Evolutionary conservation across 2,329 filamentous ascomycete species (phyloP), one percentile per base, ranked within the genome.

Genomic region (Phaeosphaeria sp.): DNA sequence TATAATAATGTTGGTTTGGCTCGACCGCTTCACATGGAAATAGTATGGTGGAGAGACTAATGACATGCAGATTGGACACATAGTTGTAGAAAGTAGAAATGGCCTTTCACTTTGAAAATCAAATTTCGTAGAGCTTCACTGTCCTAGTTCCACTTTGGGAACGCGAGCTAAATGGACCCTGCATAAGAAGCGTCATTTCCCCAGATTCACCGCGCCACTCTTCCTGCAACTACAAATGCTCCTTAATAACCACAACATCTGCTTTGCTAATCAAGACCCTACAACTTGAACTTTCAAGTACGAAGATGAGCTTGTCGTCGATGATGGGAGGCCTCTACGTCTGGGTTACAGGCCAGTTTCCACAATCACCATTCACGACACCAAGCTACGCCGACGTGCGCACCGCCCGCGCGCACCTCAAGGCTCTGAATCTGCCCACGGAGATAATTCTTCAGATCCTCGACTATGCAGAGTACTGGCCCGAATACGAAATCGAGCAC

Each of bases 401-500:
- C 47, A 57, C 58, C 24, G 63, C 59, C 6, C 67, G 73, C 20
- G 64, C 63, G 0, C 54, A 69, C 5, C 64, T 75, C 20, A 63
- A 66, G 18, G 24, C 55, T 1, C 55, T 68, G 6, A 57, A 60
- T 7, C 61, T 76, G 3, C 73, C 73, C 7, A 72, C 66, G 3
- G 73, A 76, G 27, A 63, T 76, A 17, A 67, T 69, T 2, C 67
- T 76, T 7, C 51, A 65, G 2, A 68, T 75, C 18, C 57, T 76
- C 2, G 65, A 74, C 1, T 40, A 54, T 27, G 71, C 73, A 9
- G 40, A 67, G 5, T 75, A 76, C 53, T 73, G 68, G 66, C 67
- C 62, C 4, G 36, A 57, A 3, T 64, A 60, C 50, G 9, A 30
- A 1, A 18, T 25, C 13, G 33, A 40, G 13, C 36, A 24, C 4